These are phyloP conservation scores for Platanus orientalis DNA, from an alignment of 164 flowering plant species.

Conservation along the genomic window DNA sequence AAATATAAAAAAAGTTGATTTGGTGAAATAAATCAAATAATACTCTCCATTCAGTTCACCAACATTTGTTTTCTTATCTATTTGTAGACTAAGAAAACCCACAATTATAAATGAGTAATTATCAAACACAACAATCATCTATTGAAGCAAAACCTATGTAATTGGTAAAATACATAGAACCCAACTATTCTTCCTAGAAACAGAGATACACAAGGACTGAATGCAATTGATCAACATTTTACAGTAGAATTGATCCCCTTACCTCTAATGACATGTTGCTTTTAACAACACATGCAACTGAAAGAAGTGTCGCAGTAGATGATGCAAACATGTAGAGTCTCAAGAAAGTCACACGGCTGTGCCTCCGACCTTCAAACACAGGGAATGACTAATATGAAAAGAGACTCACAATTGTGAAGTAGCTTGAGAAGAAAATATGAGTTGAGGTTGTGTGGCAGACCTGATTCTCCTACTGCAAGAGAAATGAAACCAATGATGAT, in stretches of 20 bases:
- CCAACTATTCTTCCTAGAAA: too few relatives aligned
- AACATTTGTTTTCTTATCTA: too few relatives aligned
- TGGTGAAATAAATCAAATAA: too few relatives aligned
- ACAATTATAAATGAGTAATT: too few relatives aligned
- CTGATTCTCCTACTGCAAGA: constrained; percentile 56
- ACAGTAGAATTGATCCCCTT: constrained; percentile 13
- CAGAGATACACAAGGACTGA: too few relatives aligned
- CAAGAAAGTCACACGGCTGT: constrained; percentile 45
- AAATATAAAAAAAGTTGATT: too few relatives aligned
- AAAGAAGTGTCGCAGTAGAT: constrained; percentile 31
- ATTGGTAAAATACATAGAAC: too few relatives aligned
- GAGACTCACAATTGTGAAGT: neutral
- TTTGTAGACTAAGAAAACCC: too few relatives aligned
- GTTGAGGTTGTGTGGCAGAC: constrained; percentile 21
- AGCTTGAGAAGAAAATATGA: neutral
- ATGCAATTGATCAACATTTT: too few relatives aligned
- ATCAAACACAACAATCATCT: too few relatives aligned
- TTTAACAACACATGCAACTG: constrained; percentile 22
- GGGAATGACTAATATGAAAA: neutral
- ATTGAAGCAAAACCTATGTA: too few relatives aligned
- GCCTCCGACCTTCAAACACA: constrained; percentile 52
- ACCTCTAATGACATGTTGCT: constrained; percentile 40
- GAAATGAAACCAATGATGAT: constrained; percentile 34
- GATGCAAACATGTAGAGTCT: constrained; percentile 43
- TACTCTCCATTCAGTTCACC: too few relatives aligned